phyloP scores from a whole-genome alignment of 2,329 filamentous ascomycete genomes.

The Drechslerella coelobrocha region DNA sequence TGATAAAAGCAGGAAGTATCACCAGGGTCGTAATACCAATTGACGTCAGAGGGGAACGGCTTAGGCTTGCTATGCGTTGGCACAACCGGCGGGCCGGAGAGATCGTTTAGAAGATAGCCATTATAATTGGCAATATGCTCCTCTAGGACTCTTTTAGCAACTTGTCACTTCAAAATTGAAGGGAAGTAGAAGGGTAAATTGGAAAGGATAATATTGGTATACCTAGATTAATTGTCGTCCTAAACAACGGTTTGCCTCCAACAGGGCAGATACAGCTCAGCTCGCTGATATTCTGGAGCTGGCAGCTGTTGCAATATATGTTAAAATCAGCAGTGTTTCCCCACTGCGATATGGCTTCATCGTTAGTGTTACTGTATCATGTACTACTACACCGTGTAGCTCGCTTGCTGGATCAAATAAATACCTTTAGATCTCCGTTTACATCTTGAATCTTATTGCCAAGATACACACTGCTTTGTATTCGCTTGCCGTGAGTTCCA shows the following conservation, averaged over 20 bases:
- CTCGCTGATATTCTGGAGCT: conserved; percentile 16
- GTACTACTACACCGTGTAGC: not conserved
- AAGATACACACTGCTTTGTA: conserved; percentile 20
- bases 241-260: conserved; percentile 4
- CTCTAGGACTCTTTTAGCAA: no score
- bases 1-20: conserved; percentile 17
- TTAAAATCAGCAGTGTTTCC: not conserved
- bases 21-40: conserved; percentile 11
- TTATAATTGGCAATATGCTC: conserved; percentile 18
- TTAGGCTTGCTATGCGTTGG: conserved; percentile 1
- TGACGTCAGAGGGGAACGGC: conserved; percentile 4
- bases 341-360: not conserved
- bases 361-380: not conserved
- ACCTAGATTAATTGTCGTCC: conserved; percentile 17
- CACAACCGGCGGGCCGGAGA: conserved; percentile 9
- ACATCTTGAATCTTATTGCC: conserved; percentile 1
- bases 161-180: no score
- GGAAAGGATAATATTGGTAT: not conserved
- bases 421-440: conserved; percentile 18
- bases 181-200: not conserved
- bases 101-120: conserved; percentile 11
- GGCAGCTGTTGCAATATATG: conserved; percentile 6
- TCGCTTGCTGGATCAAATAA: not conserved
- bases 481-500: conserved; percentile 2
- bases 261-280: conserved; percentile 17